Conservation (phyloP, 495 filamentous ascomycete genomes). For the Pseudomonodictys pantanalensis region DNA sequence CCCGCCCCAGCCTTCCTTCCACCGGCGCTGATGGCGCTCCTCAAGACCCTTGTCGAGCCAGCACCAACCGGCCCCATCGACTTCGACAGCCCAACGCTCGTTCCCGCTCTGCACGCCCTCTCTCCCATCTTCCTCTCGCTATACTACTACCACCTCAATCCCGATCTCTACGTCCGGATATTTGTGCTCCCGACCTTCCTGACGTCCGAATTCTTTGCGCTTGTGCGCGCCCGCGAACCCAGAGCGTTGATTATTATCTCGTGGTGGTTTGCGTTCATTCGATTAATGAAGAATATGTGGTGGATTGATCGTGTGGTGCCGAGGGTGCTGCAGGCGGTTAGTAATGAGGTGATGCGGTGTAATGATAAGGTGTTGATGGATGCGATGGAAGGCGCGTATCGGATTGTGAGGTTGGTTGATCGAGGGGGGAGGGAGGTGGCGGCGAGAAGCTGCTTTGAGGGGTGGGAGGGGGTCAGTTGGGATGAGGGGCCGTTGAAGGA, state of each 20-base stretch:
- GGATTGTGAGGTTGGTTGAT: conserved; percentile 12
- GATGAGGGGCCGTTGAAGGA: conserved; percentile 2
- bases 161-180: conserved; percentile 23
- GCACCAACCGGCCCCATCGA: conserved; percentile 9
- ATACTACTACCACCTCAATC: conserved; percentile 18
- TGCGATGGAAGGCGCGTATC: conserved; percentile 20
- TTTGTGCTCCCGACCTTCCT: conserved; percentile 22
- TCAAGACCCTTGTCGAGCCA: conserved; percentile 9
- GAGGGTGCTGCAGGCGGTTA: conserved; percentile 17
- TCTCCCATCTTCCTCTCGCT: conserved; percentile 27
- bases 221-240: conserved; percentile 13
- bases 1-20: conserved; percentile 27
- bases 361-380: conserved; percentile 14
- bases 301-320: neutral
- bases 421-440: conserved; percentile 11
- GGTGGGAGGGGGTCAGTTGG: conserved; percentile 22
- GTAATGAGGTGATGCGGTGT: conserved; percentile 15
- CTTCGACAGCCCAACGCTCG: conserved; percentile 4
- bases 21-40: conserved; percentile 16
- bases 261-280: conserved; percentile 25
- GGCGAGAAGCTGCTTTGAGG: conserved; percentile 14
- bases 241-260: conserved; percentile 15
- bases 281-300: conserved; percentile 13
- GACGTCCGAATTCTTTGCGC: conserved; percentile 6
- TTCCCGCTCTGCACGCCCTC: conserved; percentile 20